Evolutionary conservation across 148 eudicot species (phyloP).

Genomic region (Vaccinium myrtillus): DNA sequence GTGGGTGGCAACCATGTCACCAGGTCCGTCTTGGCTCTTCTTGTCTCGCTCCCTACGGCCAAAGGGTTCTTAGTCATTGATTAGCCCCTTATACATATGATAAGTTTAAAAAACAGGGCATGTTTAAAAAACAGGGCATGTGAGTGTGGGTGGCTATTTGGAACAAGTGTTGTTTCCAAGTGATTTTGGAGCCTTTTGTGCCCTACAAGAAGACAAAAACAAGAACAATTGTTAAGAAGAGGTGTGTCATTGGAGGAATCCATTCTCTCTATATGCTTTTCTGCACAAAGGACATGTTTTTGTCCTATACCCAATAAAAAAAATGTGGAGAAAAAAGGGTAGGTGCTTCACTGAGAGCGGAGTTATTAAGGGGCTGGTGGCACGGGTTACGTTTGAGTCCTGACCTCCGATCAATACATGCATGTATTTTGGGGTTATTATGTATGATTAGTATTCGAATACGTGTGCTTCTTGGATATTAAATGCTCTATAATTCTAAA

Average conservation of each 20-base stretch:
- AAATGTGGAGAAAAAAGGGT: neutral
- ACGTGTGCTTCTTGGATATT: too few species aligned
- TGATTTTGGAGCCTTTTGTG: conserved; percentile 14
- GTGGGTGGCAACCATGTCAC: neutral
- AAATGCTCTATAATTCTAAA: too few species aligned
- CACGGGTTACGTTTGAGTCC: too few species aligned
- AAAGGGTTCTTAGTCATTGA: neutral
- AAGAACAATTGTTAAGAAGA: neutral
- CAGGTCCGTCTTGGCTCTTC: neutral
- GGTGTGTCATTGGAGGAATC: neutral
- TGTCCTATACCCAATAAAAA: neutral
- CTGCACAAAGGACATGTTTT: neutral
- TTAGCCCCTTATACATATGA: neutral
- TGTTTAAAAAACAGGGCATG: neutral
- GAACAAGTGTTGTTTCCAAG: conserved; percentile 12
- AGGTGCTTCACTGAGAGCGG: neutral
- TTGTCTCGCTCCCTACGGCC: neutral
- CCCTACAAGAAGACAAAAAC: neutral
- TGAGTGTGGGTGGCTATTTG: conserved; percentile 4
- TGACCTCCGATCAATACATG: too few species aligned
- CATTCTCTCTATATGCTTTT: neutral
- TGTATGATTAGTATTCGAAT: too few species aligned
- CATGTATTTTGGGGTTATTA: too few species aligned
- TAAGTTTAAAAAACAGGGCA: neutral
- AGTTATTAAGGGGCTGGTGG: too few species aligned